Evolutionary conservation across 345 rosid genomes (phyloP).

Genomic region (Alliaria petiolata): DNA sequence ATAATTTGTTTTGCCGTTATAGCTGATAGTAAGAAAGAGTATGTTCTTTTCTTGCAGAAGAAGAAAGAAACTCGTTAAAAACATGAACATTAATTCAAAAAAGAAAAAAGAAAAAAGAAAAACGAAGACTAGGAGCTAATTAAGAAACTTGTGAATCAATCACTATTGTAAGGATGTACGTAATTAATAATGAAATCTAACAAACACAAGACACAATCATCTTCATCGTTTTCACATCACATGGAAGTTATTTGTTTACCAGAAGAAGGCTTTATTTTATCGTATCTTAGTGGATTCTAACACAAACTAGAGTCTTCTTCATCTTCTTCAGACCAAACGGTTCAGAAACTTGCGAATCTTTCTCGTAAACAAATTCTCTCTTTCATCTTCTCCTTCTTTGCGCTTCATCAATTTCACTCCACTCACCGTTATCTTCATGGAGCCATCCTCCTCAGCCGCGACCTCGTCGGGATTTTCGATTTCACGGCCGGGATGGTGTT

Average conservation of each 20-base stretch:
- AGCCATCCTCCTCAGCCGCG: constrained; percentile 6
- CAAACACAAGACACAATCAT: no score
- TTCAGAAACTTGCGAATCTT: constrained; percentile 31
- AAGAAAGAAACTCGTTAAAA: no score
- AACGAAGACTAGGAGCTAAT: no score
- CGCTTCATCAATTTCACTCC: constrained; percentile 10
- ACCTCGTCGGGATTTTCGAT: not conserved
- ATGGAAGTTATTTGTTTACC: not conserved
- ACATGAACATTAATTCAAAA: no score
- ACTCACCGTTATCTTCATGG: not conserved
- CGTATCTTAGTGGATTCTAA: not conserved
- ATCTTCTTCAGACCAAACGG: constrained; percentile 19
- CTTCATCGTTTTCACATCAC: not conserved
- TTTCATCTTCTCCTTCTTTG: constrained; percentile 4
- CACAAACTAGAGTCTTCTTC: constrained; percentile 8
- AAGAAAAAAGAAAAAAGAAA: no score
- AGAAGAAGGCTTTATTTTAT: not conserved
- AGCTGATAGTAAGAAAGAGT: no score
- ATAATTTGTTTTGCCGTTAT: no score
- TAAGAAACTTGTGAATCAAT: no score
- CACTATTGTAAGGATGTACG: no score
- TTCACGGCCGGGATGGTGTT: not conserved
- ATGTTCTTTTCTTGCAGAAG: no score
- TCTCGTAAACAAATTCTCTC: not conserved
- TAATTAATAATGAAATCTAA: no score